These are phyloP conservation scores for Luzula sylvatica DNA, from an alignment of 176 grass and related monocot species.

Conservation along the genomic window DNA sequence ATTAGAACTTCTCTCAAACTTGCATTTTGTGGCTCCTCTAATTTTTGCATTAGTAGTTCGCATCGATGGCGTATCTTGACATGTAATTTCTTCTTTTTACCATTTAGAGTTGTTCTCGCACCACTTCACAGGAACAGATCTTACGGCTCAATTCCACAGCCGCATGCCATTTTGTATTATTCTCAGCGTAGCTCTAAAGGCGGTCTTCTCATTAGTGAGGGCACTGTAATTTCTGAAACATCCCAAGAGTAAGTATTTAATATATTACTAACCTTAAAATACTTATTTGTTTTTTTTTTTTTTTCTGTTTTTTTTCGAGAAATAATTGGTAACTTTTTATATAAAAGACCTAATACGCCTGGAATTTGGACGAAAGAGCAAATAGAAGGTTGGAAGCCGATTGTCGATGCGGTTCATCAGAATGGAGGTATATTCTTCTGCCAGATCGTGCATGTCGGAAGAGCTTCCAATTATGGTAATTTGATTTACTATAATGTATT, in stretches of 20 bases:
- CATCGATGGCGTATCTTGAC: too few species aligned
- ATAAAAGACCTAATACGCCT: too few species aligned
- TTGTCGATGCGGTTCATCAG: constrained; percentile 44
- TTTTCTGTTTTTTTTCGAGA: too few species aligned
- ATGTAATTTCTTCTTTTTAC: too few species aligned
- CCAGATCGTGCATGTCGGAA: constrained; percentile 66
- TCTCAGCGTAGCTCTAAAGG: constrained; percentile 40
- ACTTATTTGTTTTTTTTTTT: too few species aligned
- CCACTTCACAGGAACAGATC: constrained; percentile 50
- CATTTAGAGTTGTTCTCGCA: constrained; percentile 51
- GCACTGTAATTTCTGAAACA: constrained; percentile 37
- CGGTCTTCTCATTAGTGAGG: constrained; percentile 50
- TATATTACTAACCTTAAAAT: too few species aligned
- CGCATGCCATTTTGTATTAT: constrained; percentile 45
- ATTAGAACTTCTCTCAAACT: too few species aligned
- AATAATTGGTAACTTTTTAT: too few species aligned
- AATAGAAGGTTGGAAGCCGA: constrained; percentile 55
- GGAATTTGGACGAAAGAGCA: constrained; percentile 63
- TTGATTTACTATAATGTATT: background rate
- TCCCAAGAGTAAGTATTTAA: constrained; percentile 23
- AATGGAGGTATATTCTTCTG: constrained; percentile 63
- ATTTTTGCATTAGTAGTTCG: background rate
- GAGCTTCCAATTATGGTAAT: constrained; percentile 48
- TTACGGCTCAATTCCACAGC: constrained; percentile 39
- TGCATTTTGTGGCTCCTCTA: too few species aligned